A percentile compares a stretch with the other conserved stretches of the same genome.
These are phyloP conservation scores for Emergomyces orientalis DNA, from an alignment of 2,329 filamentous ascomycete species.

Conservation along the genomic window DNA sequence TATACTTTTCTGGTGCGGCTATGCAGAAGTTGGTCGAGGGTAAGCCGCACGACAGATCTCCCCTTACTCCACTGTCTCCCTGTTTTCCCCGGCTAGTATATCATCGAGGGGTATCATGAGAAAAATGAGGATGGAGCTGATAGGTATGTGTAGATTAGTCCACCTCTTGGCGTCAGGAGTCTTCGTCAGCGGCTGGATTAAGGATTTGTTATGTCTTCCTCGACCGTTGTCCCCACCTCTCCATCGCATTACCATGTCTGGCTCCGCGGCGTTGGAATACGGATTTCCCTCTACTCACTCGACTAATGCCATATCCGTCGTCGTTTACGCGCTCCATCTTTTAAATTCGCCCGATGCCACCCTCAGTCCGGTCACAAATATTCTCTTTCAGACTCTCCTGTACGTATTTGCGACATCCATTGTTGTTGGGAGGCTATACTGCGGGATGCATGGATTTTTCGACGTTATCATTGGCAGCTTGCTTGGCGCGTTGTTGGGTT, in stretches of 20 bases:
- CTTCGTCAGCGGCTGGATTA: conserved; percentile 85
- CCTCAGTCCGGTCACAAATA: conserved; percentile 49
- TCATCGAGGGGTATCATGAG: not conserved
- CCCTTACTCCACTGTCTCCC: not conserved
- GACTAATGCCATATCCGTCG: conserved; percentile 91
- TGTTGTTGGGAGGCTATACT: conserved; percentile 83
- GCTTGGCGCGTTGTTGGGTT: conserved; percentile 59
- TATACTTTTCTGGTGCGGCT: conserved; percentile 93
- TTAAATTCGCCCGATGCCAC: conserved; percentile 58
- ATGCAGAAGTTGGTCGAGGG: conserved; percentile 76
- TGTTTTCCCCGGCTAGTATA: not conserved
- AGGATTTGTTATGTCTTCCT: conserved; percentile 87
- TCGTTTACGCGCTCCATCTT: conserved; percentile 68
- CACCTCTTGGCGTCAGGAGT: conserved; percentile 71
- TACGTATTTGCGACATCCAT: conserved; percentile 88
- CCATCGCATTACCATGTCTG: conserved; percentile 80
- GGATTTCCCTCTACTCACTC: conserved; percentile 96
- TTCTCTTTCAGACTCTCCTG: conserved; percentile 56
- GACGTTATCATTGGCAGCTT: conserved; percentile 76
- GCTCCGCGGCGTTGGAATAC: conserved; percentile 88
- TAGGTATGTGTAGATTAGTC: conserved; percentile 36
- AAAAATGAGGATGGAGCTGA: not conserved
- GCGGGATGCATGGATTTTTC: conserved; percentile 95
- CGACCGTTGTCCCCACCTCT: conserved; percentile 85
- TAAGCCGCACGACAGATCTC: conserved; percentile 40